Evolutionary conservation across 805 yeast species (phyloP).

Genomic region (Ogataea ganodermae): DNA sequence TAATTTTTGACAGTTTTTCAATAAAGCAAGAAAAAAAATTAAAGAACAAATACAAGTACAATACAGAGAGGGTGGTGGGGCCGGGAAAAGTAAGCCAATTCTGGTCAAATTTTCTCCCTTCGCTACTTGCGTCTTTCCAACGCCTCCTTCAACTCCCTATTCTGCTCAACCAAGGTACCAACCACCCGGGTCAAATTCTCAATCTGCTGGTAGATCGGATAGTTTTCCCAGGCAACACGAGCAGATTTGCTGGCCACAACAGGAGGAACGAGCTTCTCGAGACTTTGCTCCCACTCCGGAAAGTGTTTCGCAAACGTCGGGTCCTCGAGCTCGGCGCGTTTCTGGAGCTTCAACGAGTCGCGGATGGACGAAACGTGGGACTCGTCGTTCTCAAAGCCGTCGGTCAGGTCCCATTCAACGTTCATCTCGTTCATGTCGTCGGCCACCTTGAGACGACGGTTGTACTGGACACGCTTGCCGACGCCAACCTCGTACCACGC

Average conservation of each 20-base stretch:
- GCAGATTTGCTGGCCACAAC: slow-evolving; percentile 52
- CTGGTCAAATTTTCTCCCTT: too few species aligned
- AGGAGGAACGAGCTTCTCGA: slow-evolving; percentile 58
- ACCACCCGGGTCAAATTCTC: slow-evolving; percentile 47
- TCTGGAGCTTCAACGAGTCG: slow-evolving; percentile 49
- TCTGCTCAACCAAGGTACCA: slow-evolving; percentile 31
- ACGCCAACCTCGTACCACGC: slow-evolving; percentile 63
- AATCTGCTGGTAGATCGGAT: slow-evolving; percentile 53
- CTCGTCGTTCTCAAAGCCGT: slow-evolving; percentile 58
- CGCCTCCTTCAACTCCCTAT: slow-evolving; percentile 13
- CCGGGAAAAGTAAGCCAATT: too few species aligned
- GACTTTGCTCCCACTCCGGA: slow-evolving; percentile 49
- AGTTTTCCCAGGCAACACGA: slow-evolving; percentile 68
- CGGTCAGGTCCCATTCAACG: slow-evolving; percentile 80
- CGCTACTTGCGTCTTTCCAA: too few species aligned
- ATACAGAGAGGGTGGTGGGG: too few species aligned
- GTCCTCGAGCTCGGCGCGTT: slow-evolving; percentile 66
- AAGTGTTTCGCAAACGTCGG: slow-evolving; percentile 62
- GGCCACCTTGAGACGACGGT: slow-evolving; percentile 59
- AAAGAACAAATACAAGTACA: too few species aligned
- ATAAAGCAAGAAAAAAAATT: too few species aligned
- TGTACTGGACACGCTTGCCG: slow-evolving; percentile 72
- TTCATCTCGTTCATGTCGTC: slow-evolving; percentile 83
- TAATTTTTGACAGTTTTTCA: too few species aligned
- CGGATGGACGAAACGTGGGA: slow-evolving; percentile 35